These are phyloP conservation scores for Xylaria hypoxylon DNA, from an alignment of 2,329 filamentous ascomycete genomes.

Conservation along the genomic window DNA sequence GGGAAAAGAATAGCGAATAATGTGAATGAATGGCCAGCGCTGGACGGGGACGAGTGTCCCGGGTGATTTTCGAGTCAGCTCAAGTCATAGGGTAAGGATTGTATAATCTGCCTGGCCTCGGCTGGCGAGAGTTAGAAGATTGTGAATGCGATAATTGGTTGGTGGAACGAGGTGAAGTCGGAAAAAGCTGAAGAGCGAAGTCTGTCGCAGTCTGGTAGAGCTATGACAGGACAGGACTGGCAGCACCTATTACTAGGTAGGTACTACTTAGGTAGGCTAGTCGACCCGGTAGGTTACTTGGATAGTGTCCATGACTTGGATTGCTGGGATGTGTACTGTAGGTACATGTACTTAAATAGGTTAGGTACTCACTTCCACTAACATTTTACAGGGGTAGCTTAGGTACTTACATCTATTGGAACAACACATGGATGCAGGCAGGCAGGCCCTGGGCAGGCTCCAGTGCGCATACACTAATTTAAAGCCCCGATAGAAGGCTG, in stretches of 20 bases:
- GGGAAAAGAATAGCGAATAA: background rate
- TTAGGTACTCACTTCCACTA: background rate
- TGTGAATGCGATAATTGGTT: conserved; percentile 31
- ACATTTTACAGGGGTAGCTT: background rate
- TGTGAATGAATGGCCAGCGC: conserved; percentile 18
- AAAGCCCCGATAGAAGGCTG: background rate
- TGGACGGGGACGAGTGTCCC: conserved; percentile 45
- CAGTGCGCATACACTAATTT: background rate
- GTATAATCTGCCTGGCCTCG: conserved; percentile 51
- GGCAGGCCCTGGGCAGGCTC: too few species aligned
- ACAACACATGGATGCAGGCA: too few species aligned
- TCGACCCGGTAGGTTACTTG: too few species aligned
- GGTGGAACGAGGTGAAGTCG: conserved; percentile 41
- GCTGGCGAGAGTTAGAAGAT: conserved; percentile 52
- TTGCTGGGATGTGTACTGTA: too few species aligned
- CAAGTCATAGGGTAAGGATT: conserved; percentile 51
- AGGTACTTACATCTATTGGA: background rate
- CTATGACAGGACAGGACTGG: background rate
- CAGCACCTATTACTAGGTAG: too few species aligned
- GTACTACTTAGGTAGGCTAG: too few species aligned
- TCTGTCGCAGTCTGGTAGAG: conserved; percentile 1
- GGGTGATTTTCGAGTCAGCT: conserved; percentile 35
- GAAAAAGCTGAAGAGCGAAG: conserved; percentile 39
- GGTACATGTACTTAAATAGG: too few species aligned
- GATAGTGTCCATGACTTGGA: too few species aligned